phyloP scores from a whole-genome alignment of 139 green algal genomes.

The Limnomonas spitsbergensis region DNA sequence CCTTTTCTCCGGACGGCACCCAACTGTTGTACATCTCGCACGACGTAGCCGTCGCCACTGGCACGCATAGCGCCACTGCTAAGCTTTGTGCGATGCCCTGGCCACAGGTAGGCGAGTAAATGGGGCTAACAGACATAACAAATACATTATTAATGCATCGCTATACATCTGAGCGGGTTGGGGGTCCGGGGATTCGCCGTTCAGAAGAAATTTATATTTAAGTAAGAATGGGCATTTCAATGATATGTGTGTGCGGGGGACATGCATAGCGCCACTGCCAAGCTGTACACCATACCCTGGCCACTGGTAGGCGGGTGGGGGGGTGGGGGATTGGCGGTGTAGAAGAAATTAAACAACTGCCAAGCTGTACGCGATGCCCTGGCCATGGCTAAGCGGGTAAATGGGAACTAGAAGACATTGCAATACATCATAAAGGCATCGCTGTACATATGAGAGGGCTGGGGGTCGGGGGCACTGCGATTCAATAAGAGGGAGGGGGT shows the following conservation, averaged over 20 bases:
- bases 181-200: too few species aligned
- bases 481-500: too few species aligned
- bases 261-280: slow-evolving; percentile 66
- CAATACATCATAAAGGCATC: too few species aligned
- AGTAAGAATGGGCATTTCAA: too few species aligned
- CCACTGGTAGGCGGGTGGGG: background rate
- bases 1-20: slow-evolving; percentile 63
- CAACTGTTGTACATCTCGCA: slow-evolving; percentile 76
- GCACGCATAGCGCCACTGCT: slow-evolving; percentile 66
- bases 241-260: slow-evolving; percentile 33
- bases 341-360: background rate
- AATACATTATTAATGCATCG: too few species aligned
- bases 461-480: too few species aligned
- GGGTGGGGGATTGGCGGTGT: too few species aligned
- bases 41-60: slow-evolving; percentile 55
- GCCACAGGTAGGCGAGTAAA: slow-evolving; percentile 23
- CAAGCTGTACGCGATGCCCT: background rate
- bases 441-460: too few species aligned
- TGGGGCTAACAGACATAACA: too few species aligned
- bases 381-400: background rate
- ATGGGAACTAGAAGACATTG: too few species aligned
- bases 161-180: too few species aligned
- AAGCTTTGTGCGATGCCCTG: slow-evolving; percentile 61
- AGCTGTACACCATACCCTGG: slow-evolving; percentile 67
- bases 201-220: too few species aligned